Percentiles rank a stretch among this genome's conserved stretches.
phyloP scores from a whole-genome alignment of 306 rosid genomes.

The Amphicarpaea edgeworthii region DNA sequence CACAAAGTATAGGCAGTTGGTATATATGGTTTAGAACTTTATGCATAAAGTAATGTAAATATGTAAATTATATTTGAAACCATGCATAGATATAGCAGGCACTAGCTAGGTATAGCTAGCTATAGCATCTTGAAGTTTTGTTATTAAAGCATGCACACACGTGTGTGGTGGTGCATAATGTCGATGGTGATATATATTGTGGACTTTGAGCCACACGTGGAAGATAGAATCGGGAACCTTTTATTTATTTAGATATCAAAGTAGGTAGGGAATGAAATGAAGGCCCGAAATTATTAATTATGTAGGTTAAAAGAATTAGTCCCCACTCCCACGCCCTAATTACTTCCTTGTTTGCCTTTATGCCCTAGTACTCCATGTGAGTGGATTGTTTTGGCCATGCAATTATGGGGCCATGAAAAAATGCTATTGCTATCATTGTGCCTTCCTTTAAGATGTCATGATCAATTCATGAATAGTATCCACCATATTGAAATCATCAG shows the following conservation, averaged over 20 bases:
- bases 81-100: not conserved
- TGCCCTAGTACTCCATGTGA: constrained; percentile 40
- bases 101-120: not conserved
- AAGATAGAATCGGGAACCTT: constrained; percentile 41
- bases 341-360: constrained; percentile 52
- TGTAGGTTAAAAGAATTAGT: constrained; percentile 41
- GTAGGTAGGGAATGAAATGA: constrained; percentile 36
- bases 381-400: constrained; percentile 43
- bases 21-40: not conserved
- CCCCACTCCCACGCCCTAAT: constrained; percentile 47
- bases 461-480: constrained; percentile 1
- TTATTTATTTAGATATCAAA: constrained; percentile 42
- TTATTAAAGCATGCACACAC: constrained; percentile 45
- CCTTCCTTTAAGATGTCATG: constrained; percentile 26
- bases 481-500: too few relatives aligned
- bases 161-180: constrained; percentile 55
- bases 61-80: constrained; percentile 23
- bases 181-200: constrained; percentile 53
- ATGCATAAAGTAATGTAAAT: not conserved
- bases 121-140: constrained; percentile 22
- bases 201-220: constrained; percentile 71
- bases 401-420: constrained; percentile 28
- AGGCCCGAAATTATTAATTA: constrained; percentile 45
- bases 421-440: constrained; percentile 42
- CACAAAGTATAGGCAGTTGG: not conserved